Evolutionary conservation across 1,284 basidiomycete species (phyloP), one percentile per base, ranked within the genome.

Genomic region (Fomitiporia mediterranea): DNA sequence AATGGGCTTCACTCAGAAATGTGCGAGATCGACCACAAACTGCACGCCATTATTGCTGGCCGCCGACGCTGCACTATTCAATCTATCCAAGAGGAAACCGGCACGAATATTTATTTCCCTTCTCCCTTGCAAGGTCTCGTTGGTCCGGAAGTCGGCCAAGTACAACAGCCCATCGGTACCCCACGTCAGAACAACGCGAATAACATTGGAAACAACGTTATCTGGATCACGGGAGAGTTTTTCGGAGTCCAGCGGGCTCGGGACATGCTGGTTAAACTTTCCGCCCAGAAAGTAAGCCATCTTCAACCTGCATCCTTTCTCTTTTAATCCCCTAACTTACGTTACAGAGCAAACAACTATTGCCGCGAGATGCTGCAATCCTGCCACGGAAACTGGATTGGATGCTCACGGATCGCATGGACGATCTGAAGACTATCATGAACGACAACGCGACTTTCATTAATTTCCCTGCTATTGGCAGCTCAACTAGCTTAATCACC

Each of bases 151-250:
- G 55, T 59, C 32, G 58, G 58, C 5, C 53, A 60, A 15, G 21
- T 38, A 23, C 51, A 49, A 34, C 37, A 51, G 17, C 34, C 58
- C 13, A 42, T 51, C 21, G 58, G 54, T 9, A 44, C 51, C 9
- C 44, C 63, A 6, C 60, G 60, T 53, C 63, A 76, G 71, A 79
- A 84, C 71, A 78, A 77, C 67, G n/a, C n/a, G n/a, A n/a, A n/a
- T n/a, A n/a, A n/a, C n/a, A n/a, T n/a, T n/a, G n/a, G n/a, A n/a
- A n/a, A n/a, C n/a, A 94, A 93, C 70, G 76, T 87, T 38, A 89
- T 98, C 57, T 97, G 93, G 88, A 96, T 99, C 65, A 97, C 96
- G 0, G 96, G 96, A 53, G 95, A 98, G 72, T 98, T 95, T 69
- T 97, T 98, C 64, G 91, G 92, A 38, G 95, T 98, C 11, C 93